Percentiles rank a stretch among this genome's conserved stretches.
phyloP scores from a whole-genome alignment of 176 grass and related monocot species.

The Avena insularis region DNA sequence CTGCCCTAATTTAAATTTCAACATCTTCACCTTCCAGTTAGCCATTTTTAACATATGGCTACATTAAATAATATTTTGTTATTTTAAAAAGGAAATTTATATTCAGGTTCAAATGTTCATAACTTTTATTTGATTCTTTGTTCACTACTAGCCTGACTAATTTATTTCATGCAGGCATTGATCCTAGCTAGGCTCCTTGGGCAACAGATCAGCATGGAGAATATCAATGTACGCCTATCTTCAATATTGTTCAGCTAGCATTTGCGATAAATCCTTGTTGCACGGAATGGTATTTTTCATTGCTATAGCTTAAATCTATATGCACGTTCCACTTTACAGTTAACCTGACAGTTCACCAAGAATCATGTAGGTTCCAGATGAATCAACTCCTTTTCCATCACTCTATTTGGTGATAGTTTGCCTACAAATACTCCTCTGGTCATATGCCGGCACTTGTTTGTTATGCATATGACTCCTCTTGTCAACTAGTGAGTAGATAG shows the following conservation, averaged over 20 bases:
- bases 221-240: conserved; percentile 68
- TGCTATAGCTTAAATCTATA: conserved; percentile 19
- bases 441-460: not conserved
- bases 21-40: conserved; percentile 12
- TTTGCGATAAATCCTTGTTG: not conserved
- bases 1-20: not conserved
- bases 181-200: conserved; percentile 89
- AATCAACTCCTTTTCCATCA: conserved; percentile 18
- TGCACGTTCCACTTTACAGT: not conserved
- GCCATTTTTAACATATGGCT: not conserved
- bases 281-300: conserved; percentile 10
- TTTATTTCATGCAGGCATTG: conserved; percentile 64
- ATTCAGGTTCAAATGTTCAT: conserved; percentile 22
- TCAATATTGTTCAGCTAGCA: not conserved
- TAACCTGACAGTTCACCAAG: not conserved
- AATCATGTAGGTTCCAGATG: not conserved
- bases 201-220: conserved; percentile 69
- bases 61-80: not conserved
- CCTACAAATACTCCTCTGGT: not conserved
- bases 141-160: not conserved
- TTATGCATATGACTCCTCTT: conserved; percentile 13
- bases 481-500: not conserved
- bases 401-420: not conserved
- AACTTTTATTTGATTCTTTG: not conserved
- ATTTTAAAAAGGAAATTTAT: not conserved